Evolutionary conservation across 1,139 yeast genomes (phyloP).

Genomic region (Protomyces inouyei): DNA sequence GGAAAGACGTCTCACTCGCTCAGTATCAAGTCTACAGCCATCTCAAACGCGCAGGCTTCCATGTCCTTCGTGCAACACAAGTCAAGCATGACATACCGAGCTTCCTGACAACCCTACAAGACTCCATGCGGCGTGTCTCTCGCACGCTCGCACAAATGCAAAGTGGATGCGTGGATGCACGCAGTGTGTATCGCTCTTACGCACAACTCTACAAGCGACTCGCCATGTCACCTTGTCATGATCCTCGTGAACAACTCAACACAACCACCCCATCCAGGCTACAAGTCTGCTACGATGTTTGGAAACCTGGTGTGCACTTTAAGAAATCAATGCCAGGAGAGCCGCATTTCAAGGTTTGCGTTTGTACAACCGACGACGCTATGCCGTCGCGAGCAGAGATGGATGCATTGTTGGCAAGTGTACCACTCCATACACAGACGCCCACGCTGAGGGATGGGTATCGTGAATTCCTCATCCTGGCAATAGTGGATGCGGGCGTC

Average conservation of each 20-base stretch:
- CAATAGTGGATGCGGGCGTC: constrained; percentile 28
- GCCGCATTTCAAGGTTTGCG: constrained; percentile 72
- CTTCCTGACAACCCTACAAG: not conserved
- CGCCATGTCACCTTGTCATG: constrained; percentile 17
- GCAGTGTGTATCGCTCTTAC: not conserved
- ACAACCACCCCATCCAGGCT: not conserved
- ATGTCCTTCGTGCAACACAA: constrained; percentile 46
- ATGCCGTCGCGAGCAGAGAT: constrained; percentile 1
- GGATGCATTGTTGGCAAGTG: constrained; percentile 3
- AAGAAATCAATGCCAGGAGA: constrained; percentile 62
- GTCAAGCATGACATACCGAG: not conserved
- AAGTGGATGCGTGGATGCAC: not conserved
- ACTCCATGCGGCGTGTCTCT: not conserved
- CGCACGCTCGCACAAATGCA: not conserved
- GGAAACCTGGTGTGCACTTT: constrained; percentile 75
- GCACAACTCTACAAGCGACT: constrained; percentile 15
- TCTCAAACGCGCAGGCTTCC: constrained; percentile 73
- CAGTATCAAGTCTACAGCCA: constrained; percentile 60
- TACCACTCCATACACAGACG: not conserved
- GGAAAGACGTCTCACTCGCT: constrained; percentile 47
- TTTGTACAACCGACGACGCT: constrained; percentile 43
- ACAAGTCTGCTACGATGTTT: constrained; percentile 54
- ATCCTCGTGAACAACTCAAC: not conserved
- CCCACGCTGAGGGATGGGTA: constrained; percentile 20
- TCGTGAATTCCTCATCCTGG: constrained; percentile 16